Base-by-base conservation (phyloP, 345 rosid genomes). In the Ceriops zippeliana region DNA sequence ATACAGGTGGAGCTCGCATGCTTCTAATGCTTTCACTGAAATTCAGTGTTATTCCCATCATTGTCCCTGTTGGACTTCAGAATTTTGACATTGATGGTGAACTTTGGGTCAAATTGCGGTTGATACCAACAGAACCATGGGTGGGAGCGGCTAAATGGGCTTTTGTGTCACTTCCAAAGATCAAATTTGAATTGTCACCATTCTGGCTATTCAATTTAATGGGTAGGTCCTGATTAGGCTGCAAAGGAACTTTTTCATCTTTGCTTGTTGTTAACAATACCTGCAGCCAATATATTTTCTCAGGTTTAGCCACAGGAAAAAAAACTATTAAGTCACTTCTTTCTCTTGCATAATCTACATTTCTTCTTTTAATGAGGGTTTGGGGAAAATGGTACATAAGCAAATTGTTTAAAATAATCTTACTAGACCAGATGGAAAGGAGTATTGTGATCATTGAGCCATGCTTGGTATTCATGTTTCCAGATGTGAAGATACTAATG, bases 31-130 rank as follows among this genome's bases (percentile, higher is more conserved):
- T 95, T 61, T 86, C 97, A 0, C 78, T 95, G 57, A 95, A 95
- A 47, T 95, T 91, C 78, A 84, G 96, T 57, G 80, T 95, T 63
- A 72, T 91, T 56, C 98, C 99, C 57, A 80, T 95, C 37, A 81
- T 80, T 2, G 89, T 95, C 79, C 99, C 99, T 1, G 98, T 95
- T 31, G 96, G 96, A 58, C 81, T 95, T 75, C 86, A 24, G 96
- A 30, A 92, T 91, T 91, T 95, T 73, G 98, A 95, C 79, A 91
- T 95, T 70, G 99, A 91, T 57, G 98, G 99, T 56, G 99, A 95
- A 82, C 96, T 95, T n/a, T 95, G 99, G 99, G 99, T 95, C 74
- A 91, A 95, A 72, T 73, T 91, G 79, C 82, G 96, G 77, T 74
- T 91, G 83, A 91, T 95, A 70, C 98, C 96, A 0, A 80, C 90